phyloP scores from a whole-genome alignment of 805 yeast genomes.

The Hanseniaspora lindneri region DNA sequence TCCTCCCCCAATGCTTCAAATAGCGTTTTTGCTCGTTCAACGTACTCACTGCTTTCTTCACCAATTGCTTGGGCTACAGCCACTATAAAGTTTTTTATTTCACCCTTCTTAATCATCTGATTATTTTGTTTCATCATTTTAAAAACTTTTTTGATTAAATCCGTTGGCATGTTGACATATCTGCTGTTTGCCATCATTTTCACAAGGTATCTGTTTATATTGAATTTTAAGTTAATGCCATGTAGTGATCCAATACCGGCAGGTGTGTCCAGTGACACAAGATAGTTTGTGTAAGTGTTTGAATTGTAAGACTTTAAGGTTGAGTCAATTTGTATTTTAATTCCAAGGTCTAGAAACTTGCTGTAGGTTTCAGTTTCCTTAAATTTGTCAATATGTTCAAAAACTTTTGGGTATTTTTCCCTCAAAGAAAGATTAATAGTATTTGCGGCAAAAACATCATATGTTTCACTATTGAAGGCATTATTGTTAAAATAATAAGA shows the following conservation, averaged over 20 bases:
- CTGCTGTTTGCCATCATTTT: slow-evolving; percentile 12
- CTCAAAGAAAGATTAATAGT: too few species aligned
- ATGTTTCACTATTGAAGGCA: too few species aligned
- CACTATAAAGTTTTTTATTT: slow-evolving; percentile 1
- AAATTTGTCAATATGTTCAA: slow-evolving; percentile 5
- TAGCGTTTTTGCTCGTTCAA: not conserved
- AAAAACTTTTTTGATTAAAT: not conserved
- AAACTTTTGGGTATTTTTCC: not conserved
- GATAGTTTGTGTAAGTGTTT: not conserved
- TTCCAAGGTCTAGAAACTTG: not conserved
- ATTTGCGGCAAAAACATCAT: too few species aligned
- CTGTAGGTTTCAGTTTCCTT: slow-evolving; percentile 2
- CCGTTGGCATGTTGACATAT: slow-evolving; percentile 5
- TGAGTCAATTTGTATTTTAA: slow-evolving; percentile 2
- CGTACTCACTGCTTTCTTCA: not conserved
- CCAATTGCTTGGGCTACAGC: not conserved
- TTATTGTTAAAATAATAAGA: not conserved
- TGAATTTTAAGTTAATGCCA: not conserved
- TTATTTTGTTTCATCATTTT: not conserved
- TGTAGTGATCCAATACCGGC: not conserved
- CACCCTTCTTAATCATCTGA: not conserved
- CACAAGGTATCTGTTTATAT: not conserved
- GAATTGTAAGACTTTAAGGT: not conserved
- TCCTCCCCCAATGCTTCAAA: not conserved
- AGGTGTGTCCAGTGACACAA: not conserved